phyloP scores from a whole-genome alignment of 129 eudicot genomes.

The Lactuca saligna region DNA sequence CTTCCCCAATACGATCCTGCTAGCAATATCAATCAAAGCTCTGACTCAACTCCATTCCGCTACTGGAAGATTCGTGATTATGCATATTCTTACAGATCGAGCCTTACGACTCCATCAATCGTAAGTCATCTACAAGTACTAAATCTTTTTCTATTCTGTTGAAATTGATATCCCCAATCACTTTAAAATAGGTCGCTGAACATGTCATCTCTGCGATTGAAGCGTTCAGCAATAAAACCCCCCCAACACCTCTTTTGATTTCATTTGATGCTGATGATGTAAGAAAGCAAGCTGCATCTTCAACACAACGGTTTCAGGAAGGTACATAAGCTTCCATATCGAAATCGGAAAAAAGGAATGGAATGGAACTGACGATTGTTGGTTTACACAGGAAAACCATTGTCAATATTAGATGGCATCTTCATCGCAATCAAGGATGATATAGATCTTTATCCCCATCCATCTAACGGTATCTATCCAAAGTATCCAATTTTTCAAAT shows the following conservation, averaged over 20 bases:
- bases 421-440: slow-evolving; percentile 98
- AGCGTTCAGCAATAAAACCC: slow-evolving; percentile 66
- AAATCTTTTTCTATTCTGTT: neutral
- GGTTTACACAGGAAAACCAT: slow-evolving; percentile 67
- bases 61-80: slow-evolving; percentile 97
- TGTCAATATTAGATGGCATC: slow-evolving; percentile 88
- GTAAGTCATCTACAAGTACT: slow-evolving; percentile 40
- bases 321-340: slow-evolving; percentile 42
- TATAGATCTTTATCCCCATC: slow-evolving; percentile 89
- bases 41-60: slow-evolving; percentile 55
- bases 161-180: neutral
- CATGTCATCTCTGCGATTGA: slow-evolving; percentile 69
- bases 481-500: slow-evolving; percentile 1
- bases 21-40: slow-evolving; percentile 42
- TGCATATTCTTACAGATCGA: slow-evolving; percentile 73
- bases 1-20: slow-evolving; percentile 76
- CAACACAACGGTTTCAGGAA: slow-evolving; percentile 84
- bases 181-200: slow-evolving; percentile 66
- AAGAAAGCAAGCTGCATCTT: slow-evolving; percentile 96
- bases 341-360: neutral
- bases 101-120: slow-evolving; percentile 70
- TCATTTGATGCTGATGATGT: slow-evolving; percentile 74
- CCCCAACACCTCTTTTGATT: slow-evolving; percentile 72
- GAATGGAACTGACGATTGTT: neutral
- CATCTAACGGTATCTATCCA: slow-evolving; percentile 57